Evolutionary conservation across 2,329 filamentous ascomycete species (phyloP).

Genomic region (Xylaria sp.): DNA sequence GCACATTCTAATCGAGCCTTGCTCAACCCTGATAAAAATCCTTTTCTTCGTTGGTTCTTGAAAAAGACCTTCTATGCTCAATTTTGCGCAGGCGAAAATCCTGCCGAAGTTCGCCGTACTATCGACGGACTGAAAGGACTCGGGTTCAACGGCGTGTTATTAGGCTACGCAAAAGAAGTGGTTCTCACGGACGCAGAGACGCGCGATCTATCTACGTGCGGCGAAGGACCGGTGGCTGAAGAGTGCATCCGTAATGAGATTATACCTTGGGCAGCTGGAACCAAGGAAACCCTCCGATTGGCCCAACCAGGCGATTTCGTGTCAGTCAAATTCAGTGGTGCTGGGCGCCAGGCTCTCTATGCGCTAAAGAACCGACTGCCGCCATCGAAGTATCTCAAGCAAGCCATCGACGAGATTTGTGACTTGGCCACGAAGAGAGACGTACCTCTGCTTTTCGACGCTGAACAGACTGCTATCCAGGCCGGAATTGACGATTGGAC

Average conservation of each 20-base stretch:
- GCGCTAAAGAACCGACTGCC: slow-evolving; percentile 71
- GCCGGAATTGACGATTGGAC: slow-evolving; percentile 85
- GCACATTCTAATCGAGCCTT: slow-evolving; percentile 75
- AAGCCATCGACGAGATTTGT: slow-evolving; percentile 80
- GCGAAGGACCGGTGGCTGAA: slow-evolving; percentile 61
- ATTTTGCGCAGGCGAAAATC: slow-evolving; percentile 86
- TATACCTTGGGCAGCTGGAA: slow-evolving; percentile 77
- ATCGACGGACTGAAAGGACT: slow-evolving; percentile 74
- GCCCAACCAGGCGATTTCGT: slow-evolving; percentile 77
- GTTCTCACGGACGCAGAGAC: slow-evolving; percentile 71
- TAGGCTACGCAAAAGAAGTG: slow-evolving; percentile 86
- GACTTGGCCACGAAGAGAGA: slow-evolving; percentile 74
- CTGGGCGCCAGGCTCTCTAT: slow-evolving; percentile 77
- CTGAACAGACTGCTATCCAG: slow-evolving; percentile 84
- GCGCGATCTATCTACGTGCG: slow-evolving; percentile 56
- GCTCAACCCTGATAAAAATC: slow-evolving; percentile 80
- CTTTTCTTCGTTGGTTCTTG: slow-evolving; percentile 74
- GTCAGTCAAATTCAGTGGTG: slow-evolving; percentile 82
- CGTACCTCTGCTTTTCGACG: slow-evolving; percentile 83
- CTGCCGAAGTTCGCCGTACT: slow-evolving; percentile 73
- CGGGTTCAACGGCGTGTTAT: slow-evolving; percentile 85
- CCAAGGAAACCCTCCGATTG: slow-evolving; percentile 77
- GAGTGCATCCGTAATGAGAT: slow-evolving; percentile 70
- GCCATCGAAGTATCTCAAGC: slow-evolving; percentile 72
- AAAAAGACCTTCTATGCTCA: slow-evolving; percentile 90